A percentile compares a stretch with the other conserved stretches of the same genome.
These are phyloP conservation scores for Roridomyces roridus DNA, from an alignment of 768 basidiomycete species.

Conservation along the genomic window DNA sequence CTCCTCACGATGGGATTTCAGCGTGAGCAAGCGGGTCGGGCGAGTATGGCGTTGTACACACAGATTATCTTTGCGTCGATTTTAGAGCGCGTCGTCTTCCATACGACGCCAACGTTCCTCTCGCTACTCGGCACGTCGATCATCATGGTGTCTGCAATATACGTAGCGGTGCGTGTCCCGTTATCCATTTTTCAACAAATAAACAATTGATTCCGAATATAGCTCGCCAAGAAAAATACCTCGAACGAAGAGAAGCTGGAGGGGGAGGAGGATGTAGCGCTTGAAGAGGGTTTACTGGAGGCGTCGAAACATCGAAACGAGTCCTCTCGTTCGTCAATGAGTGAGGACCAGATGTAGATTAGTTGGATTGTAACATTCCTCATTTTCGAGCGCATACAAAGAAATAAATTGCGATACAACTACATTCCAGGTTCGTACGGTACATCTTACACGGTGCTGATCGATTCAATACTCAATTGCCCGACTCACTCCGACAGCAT, in stretches of 20 bases:
- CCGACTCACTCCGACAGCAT: too few species aligned
- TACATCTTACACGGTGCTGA: too few species aligned
- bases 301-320: neutral
- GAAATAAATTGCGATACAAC: too few species aligned
- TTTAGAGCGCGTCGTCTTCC: constrained; percentile 70
- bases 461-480: too few species aligned
- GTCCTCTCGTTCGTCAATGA: too few species aligned
- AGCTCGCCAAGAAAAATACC: constrained; percentile 18
- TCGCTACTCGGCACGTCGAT: constrained; percentile 68
- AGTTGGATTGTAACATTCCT: too few species aligned
- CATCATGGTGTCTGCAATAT: constrained; percentile 68
- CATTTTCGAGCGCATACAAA: too few species aligned
- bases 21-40: constrained; percentile 68
- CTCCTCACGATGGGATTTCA: constrained; percentile 65
- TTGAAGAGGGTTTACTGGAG: constrained; percentile 15
- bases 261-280: neutral
- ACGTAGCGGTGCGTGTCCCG: constrained; percentile 59
- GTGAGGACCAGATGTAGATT: too few species aligned
- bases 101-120: constrained; percentile 59
- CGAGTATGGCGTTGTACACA: constrained; percentile 60
- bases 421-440: too few species aligned
- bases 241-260: neutral
- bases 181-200: neutral
- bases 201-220: neutral
- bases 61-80: constrained; percentile 74